Base-by-base conservation (phyloP, 306 rosid species). In the Crataegus laevigata region DNA sequence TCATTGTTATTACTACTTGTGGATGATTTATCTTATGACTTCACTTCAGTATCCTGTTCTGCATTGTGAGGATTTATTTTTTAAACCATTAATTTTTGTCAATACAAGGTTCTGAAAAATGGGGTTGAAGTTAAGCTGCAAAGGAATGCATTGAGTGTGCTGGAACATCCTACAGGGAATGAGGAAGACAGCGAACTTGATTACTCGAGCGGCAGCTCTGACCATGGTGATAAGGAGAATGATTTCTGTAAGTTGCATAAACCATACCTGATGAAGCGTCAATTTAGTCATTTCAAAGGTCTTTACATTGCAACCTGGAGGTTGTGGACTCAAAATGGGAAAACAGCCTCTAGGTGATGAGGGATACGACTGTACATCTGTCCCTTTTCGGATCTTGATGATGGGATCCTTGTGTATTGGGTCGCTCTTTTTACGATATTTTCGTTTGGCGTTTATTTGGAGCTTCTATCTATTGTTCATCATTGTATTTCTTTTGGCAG, bases 121-220 rank as follows among this genome's bases (percentile, higher is more conserved):
- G 93, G 93, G 71, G 88, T 81, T 51, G 93, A 89, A 85, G 93
- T 89, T 40, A 89, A 89, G 83, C 88, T 89, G 61, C 93, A 89
- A 78, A 83, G 93, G 82, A 89, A 89, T 66, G 93, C 93, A 4
- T 72, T 87, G 84, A 89, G 93, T 70, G 93, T 89, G 83, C 85
- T 87, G 73, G 93, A 89, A 79, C 91, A 87, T 78, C 93, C 93
- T 18, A 87, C 89, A 2, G 89, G 89, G 68, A 77, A 89, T 62
- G 89, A 83, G 45, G 82, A 81, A 59, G 85, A 85, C 55, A 82
- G 78, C 6, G 83, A 83, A 63, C 77, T 66, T 68, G 91, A 89
- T 71, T 83, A 64, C 81, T 85, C 88, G 5, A 89, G 91, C 86
- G 77, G 84, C 75, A 75, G 88, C 81, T 87, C 88, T 22, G 93